A percentile compares a stretch with the other conserved stretches of the same genome.
Conservation (phyloP, 345 rosid genomes). For the Aurinia saxatilis region DNA sequence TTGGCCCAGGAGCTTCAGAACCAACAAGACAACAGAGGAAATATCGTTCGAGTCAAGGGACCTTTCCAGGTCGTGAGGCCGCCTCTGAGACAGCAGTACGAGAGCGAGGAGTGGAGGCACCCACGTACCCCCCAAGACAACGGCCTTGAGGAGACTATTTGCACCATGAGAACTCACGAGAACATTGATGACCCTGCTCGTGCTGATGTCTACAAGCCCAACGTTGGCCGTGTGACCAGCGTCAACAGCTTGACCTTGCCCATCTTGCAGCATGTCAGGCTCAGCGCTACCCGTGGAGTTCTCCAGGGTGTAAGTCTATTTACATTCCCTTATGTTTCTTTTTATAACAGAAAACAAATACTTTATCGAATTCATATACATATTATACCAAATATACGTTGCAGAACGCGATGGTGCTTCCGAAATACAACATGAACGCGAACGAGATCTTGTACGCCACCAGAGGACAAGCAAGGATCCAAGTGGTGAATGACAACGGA, state of each 20-base stretch:
- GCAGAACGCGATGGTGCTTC: constrained; percentile 54
- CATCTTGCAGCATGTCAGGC: constrained; percentile 38
- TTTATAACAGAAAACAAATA: no score
- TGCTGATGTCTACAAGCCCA: constrained; percentile 51
- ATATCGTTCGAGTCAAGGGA: constrained; percentile 47
- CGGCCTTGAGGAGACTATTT: constrained; percentile 72
- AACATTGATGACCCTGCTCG: constrained; percentile 56
- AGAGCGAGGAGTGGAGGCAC: constrained; percentile 28
- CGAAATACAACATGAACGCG: constrained; percentile 67
- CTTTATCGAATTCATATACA: neutral
- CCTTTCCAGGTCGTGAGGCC: constrained; percentile 45
- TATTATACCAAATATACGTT: neutral
- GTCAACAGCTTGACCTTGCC: constrained; percentile 63
- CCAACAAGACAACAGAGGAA: constrained; percentile 42
- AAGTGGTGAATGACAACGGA: constrained; percentile 60
- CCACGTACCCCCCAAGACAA: constrained; percentile 28
- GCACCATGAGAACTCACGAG: constrained; percentile 51
- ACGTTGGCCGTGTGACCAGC: constrained; percentile 44
- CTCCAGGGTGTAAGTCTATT: constrained; percentile 19
- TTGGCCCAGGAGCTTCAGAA: constrained; percentile 42
- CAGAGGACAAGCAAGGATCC: constrained; percentile 45
- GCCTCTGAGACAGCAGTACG: constrained; percentile 27
- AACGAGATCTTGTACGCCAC: constrained; percentile 57
- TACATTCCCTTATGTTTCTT: no score
- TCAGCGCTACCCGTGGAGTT: constrained; percentile 51